Evolutionary conservation across 331 rosid species (phyloP).

Genomic region (Pyracantha coccinea): DNA sequence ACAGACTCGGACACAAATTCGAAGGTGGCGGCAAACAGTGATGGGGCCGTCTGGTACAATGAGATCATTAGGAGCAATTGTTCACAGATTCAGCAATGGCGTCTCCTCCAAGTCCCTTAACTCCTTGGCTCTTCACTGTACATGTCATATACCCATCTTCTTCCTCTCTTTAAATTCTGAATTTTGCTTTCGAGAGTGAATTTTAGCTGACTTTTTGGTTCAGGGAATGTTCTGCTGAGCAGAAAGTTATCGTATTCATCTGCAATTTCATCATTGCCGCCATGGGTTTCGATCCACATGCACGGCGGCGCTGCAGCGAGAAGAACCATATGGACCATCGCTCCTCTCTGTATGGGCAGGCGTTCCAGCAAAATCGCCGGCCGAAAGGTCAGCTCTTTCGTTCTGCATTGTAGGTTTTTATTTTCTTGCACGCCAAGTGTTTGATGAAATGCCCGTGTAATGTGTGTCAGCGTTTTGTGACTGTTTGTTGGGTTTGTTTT

Average conservation of each 20-base stretch:
- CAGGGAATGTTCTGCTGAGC: constrained; percentile 40
- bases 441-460: constrained; percentile 32
- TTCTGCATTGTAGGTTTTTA: background rate
- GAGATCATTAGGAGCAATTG: constrained; percentile 41
- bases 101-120: constrained; percentile 27
- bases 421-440: constrained; percentile 24
- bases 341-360: constrained; percentile 82
- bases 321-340: constrained; percentile 52
- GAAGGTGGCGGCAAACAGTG: background rate
- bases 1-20: no score
- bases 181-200: background rate
- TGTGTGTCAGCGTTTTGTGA: background rate
- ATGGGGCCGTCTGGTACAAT: constrained; percentile 28
- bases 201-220: constrained; percentile 4
- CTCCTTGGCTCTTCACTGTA: constrained; percentile 26
- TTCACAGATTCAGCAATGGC: constrained; percentile 31
- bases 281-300: constrained; percentile 11
- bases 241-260: constrained; percentile 28
- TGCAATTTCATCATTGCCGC: constrained; percentile 8
- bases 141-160: background rate
- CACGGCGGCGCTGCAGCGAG: constrained; percentile 16
- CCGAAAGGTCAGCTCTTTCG: constrained; percentile 50
- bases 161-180: background rate
- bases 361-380: constrained; percentile 95
- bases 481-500: background rate